Evolutionary conservation across 2,329 filamentous ascomycete species (phyloP), one percentile per base, ranked within the genome.

Genomic region (Ceratocystis alfenasii): DNA sequence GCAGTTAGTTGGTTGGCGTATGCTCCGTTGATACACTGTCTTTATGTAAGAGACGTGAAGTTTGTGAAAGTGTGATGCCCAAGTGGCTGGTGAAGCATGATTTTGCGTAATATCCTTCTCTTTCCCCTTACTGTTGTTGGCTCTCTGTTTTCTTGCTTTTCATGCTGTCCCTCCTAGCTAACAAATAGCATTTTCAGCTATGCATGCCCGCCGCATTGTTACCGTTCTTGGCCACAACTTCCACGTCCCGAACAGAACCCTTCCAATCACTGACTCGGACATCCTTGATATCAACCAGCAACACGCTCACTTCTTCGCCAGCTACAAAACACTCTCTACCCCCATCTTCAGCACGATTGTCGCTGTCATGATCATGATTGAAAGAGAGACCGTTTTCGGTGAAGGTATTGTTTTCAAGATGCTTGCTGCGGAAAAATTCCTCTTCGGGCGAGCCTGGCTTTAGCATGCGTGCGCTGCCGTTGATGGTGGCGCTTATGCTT

Each of bases 221-320:
- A 3, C 20, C 41, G 59, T 41, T 41, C 15, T 46, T 33, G 20
- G 63, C 55, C 36, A 65, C 55, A 22, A 67, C 63, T 15, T 28
- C 53, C 17, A 67, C 41, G 25, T 97, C 93, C 71, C 88, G 84
- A 3, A 97, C 90, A 15, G 86, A 84, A n/a, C 94, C 93, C 78
- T 96, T 96, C 88, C 89, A 96, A 74, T 96, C 94, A 70, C 89
- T 91, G 71, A 95, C 95, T 72, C 91, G 83, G 62, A 94, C 91
- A 73, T 92, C 89, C 71, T 82, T 83, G 70, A 97, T 90, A 71
- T 82, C 84, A 6, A 97, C 94, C 5, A 93, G 83, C 44, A 97
- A 90, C 5, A 96, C 92, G 62, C 88, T 82, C 1, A 95, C 91
- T 73, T 94, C 88, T 72, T 90, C 88, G 2, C 87, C 89, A 46